Conservation (phyloP, 192 early-diverging fungal species). For the Paraglomus occultum region DNA sequence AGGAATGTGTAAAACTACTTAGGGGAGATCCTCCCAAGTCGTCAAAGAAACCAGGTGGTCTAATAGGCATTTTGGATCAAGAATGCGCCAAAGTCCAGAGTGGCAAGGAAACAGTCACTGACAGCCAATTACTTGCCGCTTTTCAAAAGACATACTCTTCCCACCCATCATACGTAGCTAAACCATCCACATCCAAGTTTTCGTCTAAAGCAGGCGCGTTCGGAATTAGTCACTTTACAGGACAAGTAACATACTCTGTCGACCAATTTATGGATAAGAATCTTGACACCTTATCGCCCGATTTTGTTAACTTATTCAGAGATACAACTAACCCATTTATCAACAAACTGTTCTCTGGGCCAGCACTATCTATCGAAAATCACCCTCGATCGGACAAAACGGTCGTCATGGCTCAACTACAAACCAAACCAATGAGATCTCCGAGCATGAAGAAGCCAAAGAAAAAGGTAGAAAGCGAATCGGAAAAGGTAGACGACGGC, state of each 20-base stretch:
- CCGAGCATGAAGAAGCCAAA: constrained; percentile 60
- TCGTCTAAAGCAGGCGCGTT: constrained; percentile 44
- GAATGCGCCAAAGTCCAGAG: constrained; percentile 44
- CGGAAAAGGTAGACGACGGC: constrained; percentile 19
- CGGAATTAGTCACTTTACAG: constrained; percentile 74
- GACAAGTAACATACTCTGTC: constrained; percentile 74
- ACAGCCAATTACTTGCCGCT: constrained; percentile 44
- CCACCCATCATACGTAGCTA: constrained; percentile 42
- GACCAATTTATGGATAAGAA: constrained; percentile 79
- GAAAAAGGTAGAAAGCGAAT: constrained; percentile 33
- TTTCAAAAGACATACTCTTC: constrained; percentile 36
- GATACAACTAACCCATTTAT: constrained; percentile 74
- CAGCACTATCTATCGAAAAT: constrained; percentile 69
- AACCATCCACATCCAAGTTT: constrained; percentile 38
- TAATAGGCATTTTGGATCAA: constrained; percentile 46
- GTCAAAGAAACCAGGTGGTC: constrained; percentile 36
- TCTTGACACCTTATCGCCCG: constrained; percentile 65
- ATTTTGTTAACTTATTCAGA: constrained; percentile 81
- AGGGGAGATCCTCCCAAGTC: constrained; percentile 23
- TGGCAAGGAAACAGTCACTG: constrained; percentile 47
- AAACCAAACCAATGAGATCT: constrained; percentile 67
- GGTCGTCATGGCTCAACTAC: constrained; percentile 73
- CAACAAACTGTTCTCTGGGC: constrained; percentile 66
- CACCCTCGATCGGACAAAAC: constrained; percentile 71
- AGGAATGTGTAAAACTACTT: constrained; percentile 54